A percentile compares a stretch with the other conserved stretches of the same genome.
These are phyloP conservation scores for Coemansia pectinata DNA, from an alignment of 192 early-diverging fungal genomes.

Conservation along the genomic window DNA sequence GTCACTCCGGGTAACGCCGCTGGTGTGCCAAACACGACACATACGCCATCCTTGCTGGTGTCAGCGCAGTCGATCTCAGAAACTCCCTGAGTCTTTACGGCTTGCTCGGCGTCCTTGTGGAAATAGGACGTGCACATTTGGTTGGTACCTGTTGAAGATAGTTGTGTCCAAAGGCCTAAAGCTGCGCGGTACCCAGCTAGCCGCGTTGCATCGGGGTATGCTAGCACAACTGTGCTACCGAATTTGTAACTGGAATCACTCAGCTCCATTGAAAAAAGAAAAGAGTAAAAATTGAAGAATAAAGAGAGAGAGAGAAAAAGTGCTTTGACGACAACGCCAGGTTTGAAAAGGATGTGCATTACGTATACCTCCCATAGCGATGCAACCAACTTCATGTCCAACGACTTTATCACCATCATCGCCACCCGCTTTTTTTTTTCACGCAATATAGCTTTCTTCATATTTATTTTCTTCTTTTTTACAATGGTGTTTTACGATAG, in stretches of 20 bases:
- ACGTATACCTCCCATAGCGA: conserved; percentile 11
- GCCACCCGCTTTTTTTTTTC: background rate
- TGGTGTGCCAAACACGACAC: conserved; percentile 19
- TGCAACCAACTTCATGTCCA: background rate
- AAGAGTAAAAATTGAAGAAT: background rate
- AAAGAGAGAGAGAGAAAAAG: background rate
- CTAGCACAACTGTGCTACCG: conserved; percentile 33
- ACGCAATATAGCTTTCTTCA: background rate
- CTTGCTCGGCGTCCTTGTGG: conserved; percentile 1
- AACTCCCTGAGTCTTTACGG: conserved; percentile 1
- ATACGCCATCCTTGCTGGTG: background rate
- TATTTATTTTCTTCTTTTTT: conserved; percentile 1
- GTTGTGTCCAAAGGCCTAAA: conserved; percentile 23
- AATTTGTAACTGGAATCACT: conserved; percentile 25
- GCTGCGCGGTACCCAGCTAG: conserved; percentile 47
- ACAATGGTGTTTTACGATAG: conserved; percentile 36
- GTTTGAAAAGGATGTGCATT: background rate
- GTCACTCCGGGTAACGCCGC: conserved; percentile 5
- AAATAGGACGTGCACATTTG: conserved; percentile 2
- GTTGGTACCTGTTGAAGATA: background rate
- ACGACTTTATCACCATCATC: background rate
- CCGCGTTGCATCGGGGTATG: conserved; percentile 46
- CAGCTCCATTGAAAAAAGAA: conserved; percentile 21
- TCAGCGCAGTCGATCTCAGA: background rate
- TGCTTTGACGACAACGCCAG: background rate